Evolutionary conservation across 2,329 filamentous ascomycete species (phyloP).

Genomic region (Claviceps cyperi): DNA sequence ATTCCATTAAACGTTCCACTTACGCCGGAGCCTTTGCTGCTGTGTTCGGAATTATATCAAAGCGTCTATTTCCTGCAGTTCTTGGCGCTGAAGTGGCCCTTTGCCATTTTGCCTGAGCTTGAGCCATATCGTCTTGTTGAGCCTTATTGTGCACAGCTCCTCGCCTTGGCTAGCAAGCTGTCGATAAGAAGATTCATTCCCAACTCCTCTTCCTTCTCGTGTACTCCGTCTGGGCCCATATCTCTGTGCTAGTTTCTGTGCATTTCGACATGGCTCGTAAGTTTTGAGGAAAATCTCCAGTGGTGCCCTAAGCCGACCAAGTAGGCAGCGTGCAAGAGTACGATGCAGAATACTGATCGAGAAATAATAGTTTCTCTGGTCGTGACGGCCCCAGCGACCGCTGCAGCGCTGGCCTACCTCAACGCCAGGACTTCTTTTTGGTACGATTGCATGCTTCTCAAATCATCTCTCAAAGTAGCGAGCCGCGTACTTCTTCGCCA

Average conservation of each 20-base stretch:
- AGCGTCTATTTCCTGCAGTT: neutral
- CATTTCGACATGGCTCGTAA: neutral
- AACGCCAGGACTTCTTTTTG: constrained; percentile 55
- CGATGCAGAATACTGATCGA: neutral
- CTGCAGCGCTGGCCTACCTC: constrained; percentile 59
- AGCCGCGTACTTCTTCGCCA: constrained; percentile 31
- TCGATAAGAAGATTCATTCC: neutral
- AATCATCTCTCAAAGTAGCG: constrained; percentile 32
- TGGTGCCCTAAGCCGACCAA: neutral
- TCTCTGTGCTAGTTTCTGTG: neutral
- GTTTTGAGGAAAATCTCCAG: neutral
- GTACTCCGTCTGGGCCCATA: neutral
- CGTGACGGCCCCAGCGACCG: constrained; percentile 44
- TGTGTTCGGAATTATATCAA: neutral
- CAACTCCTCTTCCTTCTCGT: neutral
- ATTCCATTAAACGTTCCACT: neutral
- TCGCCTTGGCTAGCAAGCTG: neutral
- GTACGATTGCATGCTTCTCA: constrained; percentile 51
- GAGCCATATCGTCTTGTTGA: neutral
- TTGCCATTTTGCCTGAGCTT: neutral
- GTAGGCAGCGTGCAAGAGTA: neutral
- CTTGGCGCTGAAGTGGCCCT: neutral
- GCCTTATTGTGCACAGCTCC: neutral
- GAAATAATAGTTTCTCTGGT: constrained; percentile 39
- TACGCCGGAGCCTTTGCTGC: neutral